These are phyloP conservation scores for Singerocomus rubriflavus DNA, from an alignment of 1,284 basidiomycete genomes.

Conservation along the genomic window DNA sequence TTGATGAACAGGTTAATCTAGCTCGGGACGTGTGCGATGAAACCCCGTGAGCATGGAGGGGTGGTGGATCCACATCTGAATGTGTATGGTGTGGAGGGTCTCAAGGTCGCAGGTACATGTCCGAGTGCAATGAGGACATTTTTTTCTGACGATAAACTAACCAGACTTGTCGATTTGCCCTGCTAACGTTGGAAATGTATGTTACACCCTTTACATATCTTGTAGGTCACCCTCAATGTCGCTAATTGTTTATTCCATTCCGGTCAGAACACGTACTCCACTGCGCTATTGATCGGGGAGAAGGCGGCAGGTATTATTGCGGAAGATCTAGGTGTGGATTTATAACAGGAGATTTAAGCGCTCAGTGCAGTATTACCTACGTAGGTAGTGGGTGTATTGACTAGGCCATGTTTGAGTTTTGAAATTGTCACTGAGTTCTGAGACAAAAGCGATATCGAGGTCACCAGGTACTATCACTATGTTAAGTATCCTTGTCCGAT, in stretches of 20 bases:
- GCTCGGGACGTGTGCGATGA: constrained; percentile 35
- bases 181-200: constrained; percentile 30
- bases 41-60: constrained; percentile 16
- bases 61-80: constrained; percentile 20
- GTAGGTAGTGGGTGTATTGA: too few relatives aligned
- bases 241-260: neutral
- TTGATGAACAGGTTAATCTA: neutral
- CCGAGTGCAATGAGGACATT: too few relatives aligned
- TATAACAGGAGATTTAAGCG: too few relatives aligned
- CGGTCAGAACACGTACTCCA: constrained; percentile 31
- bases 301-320: constrained; percentile 29
- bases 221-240: too few relatives aligned
- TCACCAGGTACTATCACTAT: too few relatives aligned
- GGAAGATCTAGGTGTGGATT: constrained; percentile 21
- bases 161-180: constrained; percentile 34
- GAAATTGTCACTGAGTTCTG: too few relatives aligned
- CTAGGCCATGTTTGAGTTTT: too few relatives aligned
- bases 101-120: constrained; percentile 31
- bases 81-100: constrained; percentile 27
- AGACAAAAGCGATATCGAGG: too few relatives aligned
- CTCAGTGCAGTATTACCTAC: too few relatives aligned
- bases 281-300: constrained; percentile 31
- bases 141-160: neutral
- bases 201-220: constrained; percentile 2
- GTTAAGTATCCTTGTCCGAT: too few relatives aligned